These are phyloP conservation scores for Pichia sp. DNA, from an alignment of 1,139 yeast species.

Conservation along the genomic window DNA sequence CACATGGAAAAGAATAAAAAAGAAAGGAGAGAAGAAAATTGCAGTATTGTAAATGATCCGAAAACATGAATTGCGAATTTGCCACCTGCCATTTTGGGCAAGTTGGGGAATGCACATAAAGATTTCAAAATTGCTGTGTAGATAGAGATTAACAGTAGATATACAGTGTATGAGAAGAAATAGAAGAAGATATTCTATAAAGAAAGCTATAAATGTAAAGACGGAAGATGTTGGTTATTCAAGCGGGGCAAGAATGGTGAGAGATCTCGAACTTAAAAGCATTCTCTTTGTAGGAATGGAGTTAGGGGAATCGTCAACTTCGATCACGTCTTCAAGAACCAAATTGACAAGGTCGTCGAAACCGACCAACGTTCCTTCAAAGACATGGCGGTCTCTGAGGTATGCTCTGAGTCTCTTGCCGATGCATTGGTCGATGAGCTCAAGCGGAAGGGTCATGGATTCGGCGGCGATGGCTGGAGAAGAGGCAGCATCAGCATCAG, in stretches of 20 bases:
- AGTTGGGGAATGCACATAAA: neutral
- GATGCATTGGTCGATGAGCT: conserved; percentile 80
- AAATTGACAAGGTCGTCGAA: conserved; percentile 95
- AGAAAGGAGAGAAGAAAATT: neutral
- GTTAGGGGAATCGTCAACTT: conserved; percentile 36
- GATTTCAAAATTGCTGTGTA: too few species aligned
- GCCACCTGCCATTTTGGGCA: conserved; percentile 7
- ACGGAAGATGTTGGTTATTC: conserved; percentile 25
- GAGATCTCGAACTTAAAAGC: conserved; percentile 81
- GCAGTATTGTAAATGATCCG: too few species aligned
- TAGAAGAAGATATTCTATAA: too few species aligned
- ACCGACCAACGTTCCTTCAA: conserved; percentile 80
- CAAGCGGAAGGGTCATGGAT: conserved; percentile 51
- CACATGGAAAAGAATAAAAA: neutral
- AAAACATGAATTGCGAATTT: neutral
- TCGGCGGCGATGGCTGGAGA: conserved; percentile 10
- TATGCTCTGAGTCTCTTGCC: conserved; percentile 77
- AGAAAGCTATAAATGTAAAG: too few species aligned
- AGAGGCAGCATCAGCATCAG: too few species aligned
- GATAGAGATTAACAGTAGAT: too few species aligned
- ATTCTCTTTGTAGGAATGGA: conserved; percentile 43
- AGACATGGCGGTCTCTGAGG: conserved; percentile 69
- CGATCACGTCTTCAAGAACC: conserved; percentile 79
- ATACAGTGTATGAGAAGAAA: neutral
- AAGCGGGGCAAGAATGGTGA: conserved; percentile 66